Evolutionary conservation across 805 yeast species (phyloP).

Genomic region (Cyberlindnera nakhonratchasimensis): DNA sequence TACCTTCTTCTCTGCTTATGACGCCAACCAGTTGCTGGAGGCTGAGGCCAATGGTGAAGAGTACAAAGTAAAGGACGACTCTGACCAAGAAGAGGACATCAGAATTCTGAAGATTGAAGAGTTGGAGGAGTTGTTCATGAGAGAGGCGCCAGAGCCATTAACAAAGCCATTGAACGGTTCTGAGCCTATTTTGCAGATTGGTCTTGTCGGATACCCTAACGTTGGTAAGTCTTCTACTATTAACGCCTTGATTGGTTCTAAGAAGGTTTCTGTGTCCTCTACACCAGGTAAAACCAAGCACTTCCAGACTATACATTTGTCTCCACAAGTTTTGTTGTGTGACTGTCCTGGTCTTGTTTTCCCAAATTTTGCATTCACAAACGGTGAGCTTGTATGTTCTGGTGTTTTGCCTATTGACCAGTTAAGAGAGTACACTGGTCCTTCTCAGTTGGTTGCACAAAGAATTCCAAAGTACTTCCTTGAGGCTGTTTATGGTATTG

Average conservation of each 20-base stretch:
- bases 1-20: conserved; percentile 89
- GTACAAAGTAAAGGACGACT: conserved; percentile 24
- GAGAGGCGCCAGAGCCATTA: conserved; percentile 70
- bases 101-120: conserved; percentile 79
- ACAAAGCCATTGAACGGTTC: conserved; percentile 54
- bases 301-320: conserved; percentile 89
- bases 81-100: conserved; percentile 44
- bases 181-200: conserved; percentile 74
- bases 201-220: conserved; percentile 97
- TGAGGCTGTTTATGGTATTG: conserved; percentile 93
- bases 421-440: conserved; percentile 87
- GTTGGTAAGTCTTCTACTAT: conserved; percentile 97
- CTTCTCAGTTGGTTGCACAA: conserved; percentile 78
- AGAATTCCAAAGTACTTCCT: conserved; percentile 84
- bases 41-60: conserved; percentile 45
- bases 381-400: conserved; percentile 94
- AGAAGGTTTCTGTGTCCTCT: conserved; percentile 95
- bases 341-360: conserved; percentile 99
- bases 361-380: conserved; percentile 95
- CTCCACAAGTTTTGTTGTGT: conserved; percentile 81
- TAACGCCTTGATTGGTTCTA: conserved; percentile 93
- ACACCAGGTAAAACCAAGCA: conserved; percentile 99
- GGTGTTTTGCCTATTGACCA: conserved; percentile 99
- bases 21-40: conserved; percentile 74
- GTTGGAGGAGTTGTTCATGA: conserved; percentile 73